phyloP scores from a whole-genome alignment of 2,329 filamentous ascomycete species.

The Verticillium klebahnii region DNA sequence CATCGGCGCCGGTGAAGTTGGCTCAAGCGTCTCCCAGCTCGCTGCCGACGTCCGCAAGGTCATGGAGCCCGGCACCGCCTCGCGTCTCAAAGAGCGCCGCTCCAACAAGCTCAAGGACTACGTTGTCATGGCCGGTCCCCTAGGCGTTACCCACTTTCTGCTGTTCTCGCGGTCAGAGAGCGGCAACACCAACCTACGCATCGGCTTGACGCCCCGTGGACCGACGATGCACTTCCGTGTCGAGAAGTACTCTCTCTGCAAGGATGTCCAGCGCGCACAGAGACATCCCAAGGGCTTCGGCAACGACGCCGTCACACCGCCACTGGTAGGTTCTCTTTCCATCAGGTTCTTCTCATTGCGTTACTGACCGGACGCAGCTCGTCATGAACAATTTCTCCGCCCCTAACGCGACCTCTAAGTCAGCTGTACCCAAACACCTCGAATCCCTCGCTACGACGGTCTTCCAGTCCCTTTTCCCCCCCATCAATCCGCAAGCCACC shows the following conservation, averaged over 20 bases:
- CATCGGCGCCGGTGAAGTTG: conserved; percentile 90
- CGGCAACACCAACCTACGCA: conserved; percentile 87
- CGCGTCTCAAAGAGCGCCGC: conserved; percentile 81
- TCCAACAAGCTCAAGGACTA: conserved; percentile 89
- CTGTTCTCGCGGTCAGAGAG: conserved; percentile 86
- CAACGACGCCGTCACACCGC: conserved; percentile 81
- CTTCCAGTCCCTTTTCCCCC: conserved; percentile 94
- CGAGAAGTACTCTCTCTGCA: conserved; percentile 89
- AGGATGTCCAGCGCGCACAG: conserved; percentile 80
- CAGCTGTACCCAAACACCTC: conserved; percentile 85
- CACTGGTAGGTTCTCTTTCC: conserved; percentile 52
- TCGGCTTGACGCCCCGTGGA: conserved; percentile 82
- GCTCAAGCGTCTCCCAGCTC: conserved; percentile 84
- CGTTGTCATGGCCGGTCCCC: conserved; percentile 87
- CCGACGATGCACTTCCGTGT: conserved; percentile 93
- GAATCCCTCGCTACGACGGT: conserved; percentile 89
- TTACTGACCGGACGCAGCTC: conserved; percentile 46
- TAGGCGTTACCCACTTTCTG: conserved; percentile 88
- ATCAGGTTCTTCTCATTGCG: not conserved
- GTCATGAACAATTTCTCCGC: conserved; percentile 98
- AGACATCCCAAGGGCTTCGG: conserved; percentile 77
- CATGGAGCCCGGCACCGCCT: conserved; percentile 94
- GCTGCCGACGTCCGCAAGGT: conserved; percentile 86
- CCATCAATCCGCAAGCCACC: conserved; percentile 87
- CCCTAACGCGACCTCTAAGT: conserved; percentile 52